Percentiles rank a stretch among this genome's conserved stretches.
Evolutionary conservation across 441 rosid species (phyloP).

Genomic region (Gossypium trilobum): DNA sequence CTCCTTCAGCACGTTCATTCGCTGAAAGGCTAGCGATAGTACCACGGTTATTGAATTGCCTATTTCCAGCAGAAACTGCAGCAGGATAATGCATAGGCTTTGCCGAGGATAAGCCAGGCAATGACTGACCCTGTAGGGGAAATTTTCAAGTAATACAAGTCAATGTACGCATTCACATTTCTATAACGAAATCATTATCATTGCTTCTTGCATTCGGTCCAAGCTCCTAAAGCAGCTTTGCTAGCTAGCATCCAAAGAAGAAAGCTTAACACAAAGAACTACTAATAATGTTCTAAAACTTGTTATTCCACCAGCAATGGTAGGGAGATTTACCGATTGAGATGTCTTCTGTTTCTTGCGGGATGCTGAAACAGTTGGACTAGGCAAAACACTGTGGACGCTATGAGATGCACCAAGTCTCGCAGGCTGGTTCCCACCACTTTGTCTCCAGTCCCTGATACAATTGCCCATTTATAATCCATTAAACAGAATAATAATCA

Average conservation of each 20-base stretch:
- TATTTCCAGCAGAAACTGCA: conserved; percentile 39
- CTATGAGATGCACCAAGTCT: conserved; percentile 41
- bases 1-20: not conserved
- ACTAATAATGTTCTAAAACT: not conserved
- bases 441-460: conserved; percentile 81
- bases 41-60: conserved; percentile 38
- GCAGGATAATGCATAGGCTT: conserved; percentile 52
- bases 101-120: conserved; percentile 33
- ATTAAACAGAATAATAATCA: conserved; percentile 5
- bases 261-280: conserved; percentile 14
- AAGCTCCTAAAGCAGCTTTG: not conserved
- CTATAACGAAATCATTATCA: conserved; percentile 9
- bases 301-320: conserved; percentile 4
- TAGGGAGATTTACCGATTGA: conserved; percentile 44
- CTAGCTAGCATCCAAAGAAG: conserved; percentile 4
- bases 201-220: not conserved
- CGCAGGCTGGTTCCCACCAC: conserved; percentile 52
- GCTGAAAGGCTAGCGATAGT: conserved; percentile 31
- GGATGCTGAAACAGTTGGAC: conserved; percentile 64
- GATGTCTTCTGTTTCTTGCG: conserved; percentile 82
- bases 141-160: conserved; percentile 3
- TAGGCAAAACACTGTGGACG: conserved; percentile 55
- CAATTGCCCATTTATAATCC: conserved; percentile 15
- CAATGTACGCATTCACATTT: conserved; percentile 11
- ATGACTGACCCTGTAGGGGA: conserved; percentile 29